These are phyloP conservation scores for Diaporthe aspalathi DNA, from an alignment of 2,329 filamentous ascomycete genomes.

Conservation along the genomic window DNA sequence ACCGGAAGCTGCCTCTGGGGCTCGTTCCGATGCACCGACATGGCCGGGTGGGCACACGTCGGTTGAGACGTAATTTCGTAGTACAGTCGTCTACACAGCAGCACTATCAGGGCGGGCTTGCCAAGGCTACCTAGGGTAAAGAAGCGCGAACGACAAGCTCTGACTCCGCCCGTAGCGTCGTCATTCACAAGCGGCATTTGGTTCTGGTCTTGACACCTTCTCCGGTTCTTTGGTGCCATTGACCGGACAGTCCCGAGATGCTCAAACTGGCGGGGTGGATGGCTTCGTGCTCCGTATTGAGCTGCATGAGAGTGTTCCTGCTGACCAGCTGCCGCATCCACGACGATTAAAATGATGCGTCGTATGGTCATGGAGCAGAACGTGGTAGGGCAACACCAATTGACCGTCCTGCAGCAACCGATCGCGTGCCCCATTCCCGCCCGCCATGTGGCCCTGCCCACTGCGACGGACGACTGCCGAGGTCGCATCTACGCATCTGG, in stretches of 20 bases:
- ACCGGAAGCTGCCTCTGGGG: not conserved
- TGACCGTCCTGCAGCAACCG: not conserved
- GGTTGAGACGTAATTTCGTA: not conserved
- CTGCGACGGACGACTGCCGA: conserved; percentile 16
- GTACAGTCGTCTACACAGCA: conserved; percentile 4
- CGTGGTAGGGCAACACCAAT: not conserved
- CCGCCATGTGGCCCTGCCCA: not conserved
- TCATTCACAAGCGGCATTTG: not conserved
- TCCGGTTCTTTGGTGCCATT: not conserved
- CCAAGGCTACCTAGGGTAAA: conserved; percentile 4
- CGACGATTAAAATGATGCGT: not conserved
- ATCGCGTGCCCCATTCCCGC: conserved; percentile 1
- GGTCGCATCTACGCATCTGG: conserved; percentile 4
- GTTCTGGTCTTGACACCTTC: no score
- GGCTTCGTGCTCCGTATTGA: not conserved
- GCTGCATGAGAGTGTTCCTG: not conserved
- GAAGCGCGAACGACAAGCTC: conserved; percentile 3
- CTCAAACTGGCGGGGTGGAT: not conserved
- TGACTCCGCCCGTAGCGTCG: not conserved
- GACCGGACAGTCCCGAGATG: not conserved
- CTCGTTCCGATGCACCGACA: not conserved
- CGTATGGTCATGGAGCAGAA: not conserved
- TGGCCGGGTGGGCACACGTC: not conserved
- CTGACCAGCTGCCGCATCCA: not conserved
- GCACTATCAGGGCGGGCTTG: not conserved